Percentiles rank a stretch among this genome's conserved stretches.
phyloP scores from a whole-genome alignment of 2,329 filamentous ascomycete species.

The Arthroderma sp. region DNA sequence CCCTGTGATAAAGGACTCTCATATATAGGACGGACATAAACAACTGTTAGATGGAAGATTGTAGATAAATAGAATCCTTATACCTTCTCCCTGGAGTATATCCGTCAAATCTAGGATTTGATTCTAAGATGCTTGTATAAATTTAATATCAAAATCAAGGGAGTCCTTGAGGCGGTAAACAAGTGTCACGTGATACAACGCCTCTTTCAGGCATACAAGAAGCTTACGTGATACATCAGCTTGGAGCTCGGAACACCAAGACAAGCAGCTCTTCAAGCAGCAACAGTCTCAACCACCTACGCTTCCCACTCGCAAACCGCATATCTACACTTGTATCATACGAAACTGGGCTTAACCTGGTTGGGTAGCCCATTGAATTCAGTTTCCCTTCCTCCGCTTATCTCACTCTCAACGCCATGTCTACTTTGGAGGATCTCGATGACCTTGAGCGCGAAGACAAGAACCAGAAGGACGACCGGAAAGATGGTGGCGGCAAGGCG shows the following conservation, averaged over 20 bases:
- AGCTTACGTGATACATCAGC: constrained; percentile 7
- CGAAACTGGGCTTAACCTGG: not conserved
- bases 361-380: not conserved
- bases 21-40: not conserved
- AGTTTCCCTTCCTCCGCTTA: not conserved
- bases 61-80: not conserved
- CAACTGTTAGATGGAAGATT: too few species aligned
- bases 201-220: not conserved
- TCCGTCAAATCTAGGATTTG: not conserved
- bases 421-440: constrained; percentile 83
- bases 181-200: not conserved
- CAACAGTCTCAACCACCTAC: not conserved
- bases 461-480: constrained; percentile 48
- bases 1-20: not conserved
- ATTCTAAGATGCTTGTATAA: not conserved
- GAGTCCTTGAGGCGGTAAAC: not conserved
- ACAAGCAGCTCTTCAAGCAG: not conserved
- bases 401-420: constrained; percentile 48
- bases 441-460: constrained; percentile 70
- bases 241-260: not conserved
- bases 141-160: not conserved
- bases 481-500: constrained; percentile 46
- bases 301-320: not conserved
- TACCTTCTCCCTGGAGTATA: not conserved
- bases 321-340: not conserved